Evolutionary conservation across 2,329 filamentous ascomycete genomes (phyloP).

Genomic region (Ilyonectria destructans): DNA sequence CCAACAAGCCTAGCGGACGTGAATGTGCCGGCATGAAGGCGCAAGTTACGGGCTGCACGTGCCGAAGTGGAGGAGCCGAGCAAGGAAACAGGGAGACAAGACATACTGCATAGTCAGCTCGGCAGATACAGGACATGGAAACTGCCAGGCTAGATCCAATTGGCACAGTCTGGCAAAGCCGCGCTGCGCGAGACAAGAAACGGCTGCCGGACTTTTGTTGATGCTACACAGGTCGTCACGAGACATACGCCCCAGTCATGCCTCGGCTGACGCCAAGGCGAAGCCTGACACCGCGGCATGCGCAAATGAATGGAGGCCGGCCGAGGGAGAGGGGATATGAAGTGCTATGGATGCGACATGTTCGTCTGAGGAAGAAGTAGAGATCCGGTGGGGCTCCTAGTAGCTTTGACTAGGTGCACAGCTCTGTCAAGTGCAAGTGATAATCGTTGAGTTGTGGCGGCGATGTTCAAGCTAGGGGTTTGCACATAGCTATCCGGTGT

Average conservation of each 20-base stretch:
- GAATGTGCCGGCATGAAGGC: slow-evolving; percentile 31
- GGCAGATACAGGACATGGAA: neutral
- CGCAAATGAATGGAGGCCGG: neutral
- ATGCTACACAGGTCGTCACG: slow-evolving; percentile 19
- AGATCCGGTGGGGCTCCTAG: too few species aligned
- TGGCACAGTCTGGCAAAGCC: slow-evolving; percentile 9
- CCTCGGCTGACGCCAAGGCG: slow-evolving; percentile 25
- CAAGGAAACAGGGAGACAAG: slow-evolving; percentile 1
- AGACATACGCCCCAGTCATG: slow-evolving; percentile 7
- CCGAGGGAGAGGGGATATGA: neutral
- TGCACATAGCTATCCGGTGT: neutral
- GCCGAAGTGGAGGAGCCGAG: slow-evolving; percentile 16
- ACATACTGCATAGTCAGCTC: neutral
- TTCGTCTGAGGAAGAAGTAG: neutral
- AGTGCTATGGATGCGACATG: neutral
- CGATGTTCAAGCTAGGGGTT: slow-evolving; percentile 11
- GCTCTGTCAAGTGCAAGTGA: too few species aligned
- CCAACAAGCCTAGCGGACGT: slow-evolving; percentile 6
- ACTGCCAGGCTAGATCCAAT: slow-evolving; percentile 2
- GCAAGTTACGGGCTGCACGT: slow-evolving; percentile 20
- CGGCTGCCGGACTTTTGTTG: slow-evolving; percentile 5
- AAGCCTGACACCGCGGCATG: neutral
- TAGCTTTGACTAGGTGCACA: too few species aligned
- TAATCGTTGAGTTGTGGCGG: slow-evolving; percentile 5
- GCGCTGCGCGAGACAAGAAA: slow-evolving; percentile 13